These are phyloP conservation scores for Ananas comosus DNA, from an alignment of 176 grass and related monocot species.

Conservation along the genomic window DNA sequence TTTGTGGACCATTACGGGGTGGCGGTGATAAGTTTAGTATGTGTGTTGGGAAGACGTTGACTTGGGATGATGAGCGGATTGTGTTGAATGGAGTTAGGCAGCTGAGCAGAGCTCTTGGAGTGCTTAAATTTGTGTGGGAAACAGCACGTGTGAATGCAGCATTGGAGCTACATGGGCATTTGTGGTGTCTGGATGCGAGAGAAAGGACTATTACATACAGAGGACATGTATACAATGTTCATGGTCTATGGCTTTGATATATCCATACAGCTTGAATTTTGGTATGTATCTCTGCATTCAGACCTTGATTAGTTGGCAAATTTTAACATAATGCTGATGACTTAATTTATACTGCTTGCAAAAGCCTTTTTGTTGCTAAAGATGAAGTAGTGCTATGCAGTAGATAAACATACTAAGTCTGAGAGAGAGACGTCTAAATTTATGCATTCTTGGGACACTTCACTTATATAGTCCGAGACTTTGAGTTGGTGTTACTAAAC, in stretches of 20 bases:
- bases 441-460: too few relatives aligned
- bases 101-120: slow-evolving; percentile 41
- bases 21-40: slow-evolving; percentile 30
- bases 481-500: too few relatives aligned
- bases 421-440: too few relatives aligned
- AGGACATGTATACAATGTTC: slow-evolving; percentile 54
- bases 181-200: slow-evolving; percentile 51
- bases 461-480: too few relatives aligned
- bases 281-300: too few relatives aligned
- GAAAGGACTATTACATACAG: slow-evolving; percentile 51
- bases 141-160: slow-evolving; percentile 23
- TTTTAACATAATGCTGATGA: too few relatives aligned
- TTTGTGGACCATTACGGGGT: slow-evolving; percentile 25
- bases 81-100: slow-evolving; percentile 43
- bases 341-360: too few relatives aligned
- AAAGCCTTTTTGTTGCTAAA: too few relatives aligned
- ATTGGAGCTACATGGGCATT: slow-evolving; percentile 64
- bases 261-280: not conserved
- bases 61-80: slow-evolving; percentile 16
- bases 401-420: too few relatives aligned
- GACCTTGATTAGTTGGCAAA: too few relatives aligned
- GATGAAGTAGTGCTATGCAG: too few relatives aligned
- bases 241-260: slow-evolving; percentile 33
- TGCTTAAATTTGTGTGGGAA: slow-evolving; percentile 70
- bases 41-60: slow-evolving; percentile 36